These are phyloP conservation scores for Cornus suecica DNA, from an alignment of 148 eudicot genomes.

Conservation along the genomic window DNA sequence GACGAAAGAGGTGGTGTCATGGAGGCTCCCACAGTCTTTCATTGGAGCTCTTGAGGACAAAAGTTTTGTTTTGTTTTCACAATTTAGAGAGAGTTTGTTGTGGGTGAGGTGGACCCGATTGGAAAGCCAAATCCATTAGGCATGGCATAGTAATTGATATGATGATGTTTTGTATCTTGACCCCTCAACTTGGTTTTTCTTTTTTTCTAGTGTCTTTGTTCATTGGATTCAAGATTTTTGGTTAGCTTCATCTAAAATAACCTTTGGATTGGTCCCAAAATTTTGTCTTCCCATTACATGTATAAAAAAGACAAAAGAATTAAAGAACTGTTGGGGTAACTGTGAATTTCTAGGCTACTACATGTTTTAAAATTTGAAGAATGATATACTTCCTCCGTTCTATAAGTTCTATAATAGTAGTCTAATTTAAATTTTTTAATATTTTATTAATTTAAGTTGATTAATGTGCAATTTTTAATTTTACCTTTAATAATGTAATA, in stretches of 20 bases:
- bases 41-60: conserved; percentile 15
- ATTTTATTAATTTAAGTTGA: no score
- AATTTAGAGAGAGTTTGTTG: conserved; percentile 17
- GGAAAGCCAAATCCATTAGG: conserved; percentile 27
- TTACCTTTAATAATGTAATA: no score
- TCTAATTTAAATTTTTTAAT: no score
- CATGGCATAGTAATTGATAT: conserved; percentile 13
- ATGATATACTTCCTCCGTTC: neutral
- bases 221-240: neutral
- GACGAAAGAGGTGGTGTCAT: conserved; percentile 22
- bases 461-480: no score
- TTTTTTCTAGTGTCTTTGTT: neutral
- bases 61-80: conserved; percentile 3
- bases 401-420: no score
- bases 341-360: no score
- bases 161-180: conserved; percentile 13
- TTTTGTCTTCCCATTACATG: neutral
- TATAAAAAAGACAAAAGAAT: neutral
- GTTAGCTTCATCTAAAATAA: neutral
- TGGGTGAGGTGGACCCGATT: conserved; percentile 17
- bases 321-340: neutral
- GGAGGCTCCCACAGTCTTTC: conserved; percentile 26
- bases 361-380: no score
- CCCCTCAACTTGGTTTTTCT: neutral
- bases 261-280: neutral